phyloP scores from a whole-genome alignment of 2,329 filamentous ascomycete genomes.

The Lithohypha guttulata region DNA sequence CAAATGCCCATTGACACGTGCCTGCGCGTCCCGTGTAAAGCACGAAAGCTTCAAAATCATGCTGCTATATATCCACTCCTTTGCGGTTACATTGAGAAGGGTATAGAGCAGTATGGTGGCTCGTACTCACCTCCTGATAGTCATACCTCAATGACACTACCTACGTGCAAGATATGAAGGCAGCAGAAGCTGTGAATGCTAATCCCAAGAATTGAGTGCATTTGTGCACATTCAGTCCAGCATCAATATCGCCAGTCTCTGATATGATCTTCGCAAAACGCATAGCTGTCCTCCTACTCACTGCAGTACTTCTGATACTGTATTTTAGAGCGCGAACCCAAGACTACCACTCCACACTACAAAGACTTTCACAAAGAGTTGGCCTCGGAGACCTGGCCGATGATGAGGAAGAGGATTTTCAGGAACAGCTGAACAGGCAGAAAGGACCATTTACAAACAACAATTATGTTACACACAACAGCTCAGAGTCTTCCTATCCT shows the following conservation, averaged over 20 bases:
- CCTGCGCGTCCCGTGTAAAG: too few relatives aligned
- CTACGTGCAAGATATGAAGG: too few relatives aligned
- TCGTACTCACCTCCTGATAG: too few relatives aligned
- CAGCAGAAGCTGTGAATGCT: too few relatives aligned
- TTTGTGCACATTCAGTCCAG: too few relatives aligned
- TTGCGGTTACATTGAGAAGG: too few relatives aligned
- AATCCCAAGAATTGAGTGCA: too few relatives aligned
- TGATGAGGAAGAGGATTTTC: background rate
- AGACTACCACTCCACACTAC: conserved; percentile 4
- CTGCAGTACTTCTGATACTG: conserved; percentile 2
- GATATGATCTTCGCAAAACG: conserved; percentile 9
- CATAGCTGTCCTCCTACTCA: background rate
- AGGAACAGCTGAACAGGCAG: background rate
- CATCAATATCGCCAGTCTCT: background rate
- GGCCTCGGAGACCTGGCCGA: conserved; percentile 5
- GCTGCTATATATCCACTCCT: too few relatives aligned
- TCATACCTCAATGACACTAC: too few relatives aligned
- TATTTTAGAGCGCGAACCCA: background rate
- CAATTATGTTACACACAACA: background rate
- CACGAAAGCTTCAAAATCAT: too few relatives aligned
- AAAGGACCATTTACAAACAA: background rate
- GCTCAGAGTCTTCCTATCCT: conserved; percentile 11
- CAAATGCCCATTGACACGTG: too few relatives aligned
- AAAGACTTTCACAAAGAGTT: conserved; percentile 2
- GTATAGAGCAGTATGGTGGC: too few relatives aligned